Conservation (phyloP, 306 rosid genomes). For the Casuarina glauca region DNA sequence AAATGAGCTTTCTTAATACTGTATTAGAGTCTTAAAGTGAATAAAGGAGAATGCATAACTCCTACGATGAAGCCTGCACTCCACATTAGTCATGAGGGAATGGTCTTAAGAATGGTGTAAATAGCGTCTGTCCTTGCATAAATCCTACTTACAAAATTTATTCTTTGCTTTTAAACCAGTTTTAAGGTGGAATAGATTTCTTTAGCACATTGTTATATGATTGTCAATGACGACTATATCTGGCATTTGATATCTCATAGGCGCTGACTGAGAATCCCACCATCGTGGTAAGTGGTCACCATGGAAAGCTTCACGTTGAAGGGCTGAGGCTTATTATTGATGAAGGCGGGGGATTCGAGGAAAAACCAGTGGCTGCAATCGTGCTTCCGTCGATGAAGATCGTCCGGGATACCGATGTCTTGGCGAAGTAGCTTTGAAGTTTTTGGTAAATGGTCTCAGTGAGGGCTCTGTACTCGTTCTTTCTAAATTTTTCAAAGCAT, state of each 20-base stretch:
- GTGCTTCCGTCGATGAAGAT: constrained; percentile 74
- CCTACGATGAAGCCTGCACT: too few species aligned
- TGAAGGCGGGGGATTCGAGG: constrained; percentile 65
- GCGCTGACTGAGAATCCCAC: constrained; percentile 55
- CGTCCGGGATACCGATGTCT: constrained; percentile 60
- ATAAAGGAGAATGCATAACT: too few species aligned
- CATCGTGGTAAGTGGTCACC: constrained; percentile 84
- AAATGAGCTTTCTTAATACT: too few species aligned
- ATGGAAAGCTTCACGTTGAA: constrained; percentile 70
- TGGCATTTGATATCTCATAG: constrained; percentile 36
- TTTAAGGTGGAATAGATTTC: too few species aligned
- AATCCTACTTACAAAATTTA: too few species aligned
- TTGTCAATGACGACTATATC: background rate
- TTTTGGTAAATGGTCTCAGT: background rate
- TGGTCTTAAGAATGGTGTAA: too few species aligned
- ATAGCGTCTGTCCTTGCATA: too few species aligned
- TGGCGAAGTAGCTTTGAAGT: constrained; percentile 37
- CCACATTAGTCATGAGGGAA: too few species aligned
- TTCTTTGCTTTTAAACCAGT: too few species aligned
- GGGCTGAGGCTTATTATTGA: constrained; percentile 77
- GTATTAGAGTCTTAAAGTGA: too few species aligned
- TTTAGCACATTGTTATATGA: too few species aligned
- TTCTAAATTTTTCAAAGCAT: background rate
- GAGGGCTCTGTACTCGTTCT: background rate
- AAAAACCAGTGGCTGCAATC: constrained; percentile 75